Evolutionary conservation across 2,329 filamentous ascomycete species (phyloP), one percentile per base, ranked within the genome.

Genomic region (Sporothrix sp.): DNA sequence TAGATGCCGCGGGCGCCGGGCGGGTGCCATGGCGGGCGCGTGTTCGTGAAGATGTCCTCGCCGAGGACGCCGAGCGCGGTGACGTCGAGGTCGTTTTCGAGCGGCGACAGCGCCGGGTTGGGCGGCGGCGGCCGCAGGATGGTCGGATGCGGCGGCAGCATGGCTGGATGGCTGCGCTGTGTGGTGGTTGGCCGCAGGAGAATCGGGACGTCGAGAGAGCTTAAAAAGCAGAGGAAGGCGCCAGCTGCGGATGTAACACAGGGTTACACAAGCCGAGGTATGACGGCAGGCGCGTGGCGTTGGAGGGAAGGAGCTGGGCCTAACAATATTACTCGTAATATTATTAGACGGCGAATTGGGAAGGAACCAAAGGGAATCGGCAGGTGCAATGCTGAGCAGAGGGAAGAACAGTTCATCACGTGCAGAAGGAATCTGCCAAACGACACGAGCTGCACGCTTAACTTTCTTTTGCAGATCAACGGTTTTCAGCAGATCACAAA

Each of bases 1-100:
- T 88, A 98, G 67, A 98, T 89, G 54, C 93, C 93, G 49, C 93
- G 82, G 3, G 93, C 93, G 18, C 88, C 89, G 0, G 87, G 84
- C 0, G 93, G 93, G 60, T 94, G 90, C 90, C 90, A 97, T 55
- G 93, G 76, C 20, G 85, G 85, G 33, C 89, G 85, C 2, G 89
- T 87, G 66, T 98, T 98, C 50, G 93, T 97, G 72, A 93, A 98
- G 59, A 97, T 83, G 65, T 95, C 32, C 16, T 84, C 84, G 39
- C 85, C 84, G 56, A 93, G 79, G 55, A 85, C 83, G 50, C 73
- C 73, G 48, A 96, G 74, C 57, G 88, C 85, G 3, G 85, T 93
- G 59, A 96, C 74, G 61, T 95, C 89, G 50, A 96, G 77, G 44
- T 87, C 83, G 67, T 94, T 91, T 70, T 97, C 91, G 56, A 97